phyloP scores from a whole-genome alignment of 2,329 filamentous ascomycete species.

The Colletotrichum sp. region DNA sequence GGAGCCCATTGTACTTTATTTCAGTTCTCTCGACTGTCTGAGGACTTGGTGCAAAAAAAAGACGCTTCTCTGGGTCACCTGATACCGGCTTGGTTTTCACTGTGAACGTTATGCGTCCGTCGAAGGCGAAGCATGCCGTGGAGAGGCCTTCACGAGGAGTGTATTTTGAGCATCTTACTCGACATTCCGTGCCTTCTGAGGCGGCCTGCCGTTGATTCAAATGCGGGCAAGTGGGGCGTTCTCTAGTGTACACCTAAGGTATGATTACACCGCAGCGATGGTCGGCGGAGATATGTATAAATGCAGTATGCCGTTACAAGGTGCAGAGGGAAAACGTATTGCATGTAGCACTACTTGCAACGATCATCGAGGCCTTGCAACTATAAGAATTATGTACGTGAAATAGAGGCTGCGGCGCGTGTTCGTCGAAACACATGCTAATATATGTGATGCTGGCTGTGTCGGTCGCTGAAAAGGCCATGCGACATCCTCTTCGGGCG shows the following conservation, averaged over 20 bases:
- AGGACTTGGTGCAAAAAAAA: not conserved
- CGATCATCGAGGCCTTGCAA: not conserved
- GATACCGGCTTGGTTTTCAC: not conserved
- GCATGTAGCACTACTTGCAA: not conserved
- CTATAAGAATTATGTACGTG: not conserved
- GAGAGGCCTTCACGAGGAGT: not conserved
- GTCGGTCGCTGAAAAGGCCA: not conserved
- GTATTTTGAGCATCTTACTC: not conserved
- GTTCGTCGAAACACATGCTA: not conserved
- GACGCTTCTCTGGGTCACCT: not conserved
- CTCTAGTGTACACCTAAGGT: not conserved
- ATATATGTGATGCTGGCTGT: not conserved
- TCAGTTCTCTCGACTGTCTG: not conserved
- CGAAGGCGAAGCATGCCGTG: not conserved
- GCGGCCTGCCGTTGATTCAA: not conserved
- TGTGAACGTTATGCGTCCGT: not conserved
- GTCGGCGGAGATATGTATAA: not conserved
- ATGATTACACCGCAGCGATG: not conserved
- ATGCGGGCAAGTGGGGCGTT: not conserved
- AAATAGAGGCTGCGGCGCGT: not conserved
- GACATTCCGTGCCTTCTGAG: not conserved
- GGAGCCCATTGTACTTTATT: constrained; percentile 49
- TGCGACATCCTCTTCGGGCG: not conserved
- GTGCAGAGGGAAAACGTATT: not conserved
- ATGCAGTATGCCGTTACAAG: not conserved